Evolutionary conservation across 164 flowering plant species (phyloP), one percentile per base, ranked within the genome.

Genomic region (Aristolochia californica): DNA sequence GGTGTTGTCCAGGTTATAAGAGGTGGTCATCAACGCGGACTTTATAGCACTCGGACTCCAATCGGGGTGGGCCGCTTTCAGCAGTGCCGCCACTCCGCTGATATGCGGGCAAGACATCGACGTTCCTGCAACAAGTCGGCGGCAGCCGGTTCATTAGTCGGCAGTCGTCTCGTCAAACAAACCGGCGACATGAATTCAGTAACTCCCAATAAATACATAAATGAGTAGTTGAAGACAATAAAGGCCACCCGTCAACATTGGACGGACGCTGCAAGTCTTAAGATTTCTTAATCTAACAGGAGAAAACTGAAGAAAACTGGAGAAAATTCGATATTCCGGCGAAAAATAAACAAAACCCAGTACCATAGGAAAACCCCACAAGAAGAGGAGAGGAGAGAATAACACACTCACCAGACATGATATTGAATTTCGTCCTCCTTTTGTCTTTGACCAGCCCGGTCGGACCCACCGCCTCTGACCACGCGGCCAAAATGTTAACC

Each of bases 41-140:
- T 84, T 87, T 62, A 91, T 88, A 0, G 91, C 91, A 49, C 86
- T 83, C 14, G 96, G 87, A 57, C 94, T 91, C 97, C 97, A 91
- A 2, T 73, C 68, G 0, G 94, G 94, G 58, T 91, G 94, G 8
- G 89, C 94, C 4, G 91, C 94, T 60, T 84, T 87, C 14, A 91
- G 67, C 68, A 91, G 56, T 3, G 89, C 97, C 0, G 96, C 97
- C 8, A 87, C 47, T 0, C 97, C 97, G 51, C 85, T 80, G 30
- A 91, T 75, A 70, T 91, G 97, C 2, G 97, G 96, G 63, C 94
- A 85, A 0, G 97, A 87, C 97, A 91, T 87, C 2, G 97, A 91
- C 57, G 97, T 87, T 38, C 97, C 97, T 89, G 55, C 52, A 23
- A 48, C 25, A 57, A 25, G n/a, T n/a, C n/a, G n/a, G n/a, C n/a